These are phyloP conservation scores for Epichloe baconii DNA, from an alignment of 2,329 filamentous ascomycete genomes.

Conservation along the genomic window DNA sequence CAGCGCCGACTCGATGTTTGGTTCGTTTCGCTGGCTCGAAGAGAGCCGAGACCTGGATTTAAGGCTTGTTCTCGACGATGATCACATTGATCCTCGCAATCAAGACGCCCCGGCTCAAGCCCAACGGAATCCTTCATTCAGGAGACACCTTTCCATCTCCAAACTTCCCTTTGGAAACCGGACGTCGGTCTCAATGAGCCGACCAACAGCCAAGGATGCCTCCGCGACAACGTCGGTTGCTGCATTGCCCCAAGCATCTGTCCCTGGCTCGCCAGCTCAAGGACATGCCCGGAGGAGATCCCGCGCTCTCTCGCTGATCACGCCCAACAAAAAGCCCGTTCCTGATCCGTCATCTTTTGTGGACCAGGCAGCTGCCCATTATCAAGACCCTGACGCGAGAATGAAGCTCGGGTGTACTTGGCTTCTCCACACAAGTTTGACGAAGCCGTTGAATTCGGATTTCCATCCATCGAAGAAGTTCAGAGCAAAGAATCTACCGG, in stretches of 20 bases:
- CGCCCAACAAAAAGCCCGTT: conserved; percentile 27
- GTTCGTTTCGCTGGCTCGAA: conserved; percentile 62
- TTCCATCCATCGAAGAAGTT: conserved; percentile 50
- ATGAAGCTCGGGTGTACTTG: conserved; percentile 82
- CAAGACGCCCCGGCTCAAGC: conserved; percentile 31
- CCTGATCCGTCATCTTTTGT: conserved; percentile 24
- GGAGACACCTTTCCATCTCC: conserved; percentile 58
- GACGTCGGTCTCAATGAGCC: conserved; percentile 35
- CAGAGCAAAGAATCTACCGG: conserved; percentile 18
- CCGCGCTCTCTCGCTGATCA: conserved; percentile 41
- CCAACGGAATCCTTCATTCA: conserved; percentile 47
- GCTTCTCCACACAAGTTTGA: conserved; percentile 91
- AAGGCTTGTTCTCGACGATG: conserved; percentile 54
- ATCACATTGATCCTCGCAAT: conserved; percentile 46
- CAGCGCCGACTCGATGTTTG: conserved; percentile 42
- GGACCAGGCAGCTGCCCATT: conserved; percentile 66
- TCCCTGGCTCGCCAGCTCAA: conserved; percentile 9
- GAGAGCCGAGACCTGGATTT: conserved; percentile 59
- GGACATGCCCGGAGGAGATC: conserved; percentile 37
- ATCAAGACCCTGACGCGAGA: conserved; percentile 79
- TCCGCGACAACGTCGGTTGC: conserved; percentile 16
- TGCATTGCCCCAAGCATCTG: conserved; percentile 11
- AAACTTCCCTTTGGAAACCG: conserved; percentile 47
- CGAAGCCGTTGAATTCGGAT: conserved; percentile 87
- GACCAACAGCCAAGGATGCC: conserved; percentile 32